These are phyloP conservation scores for Areca catechu DNA, from an alignment of 176 grass and related monocot genomes.

Conservation along the genomic window DNA sequence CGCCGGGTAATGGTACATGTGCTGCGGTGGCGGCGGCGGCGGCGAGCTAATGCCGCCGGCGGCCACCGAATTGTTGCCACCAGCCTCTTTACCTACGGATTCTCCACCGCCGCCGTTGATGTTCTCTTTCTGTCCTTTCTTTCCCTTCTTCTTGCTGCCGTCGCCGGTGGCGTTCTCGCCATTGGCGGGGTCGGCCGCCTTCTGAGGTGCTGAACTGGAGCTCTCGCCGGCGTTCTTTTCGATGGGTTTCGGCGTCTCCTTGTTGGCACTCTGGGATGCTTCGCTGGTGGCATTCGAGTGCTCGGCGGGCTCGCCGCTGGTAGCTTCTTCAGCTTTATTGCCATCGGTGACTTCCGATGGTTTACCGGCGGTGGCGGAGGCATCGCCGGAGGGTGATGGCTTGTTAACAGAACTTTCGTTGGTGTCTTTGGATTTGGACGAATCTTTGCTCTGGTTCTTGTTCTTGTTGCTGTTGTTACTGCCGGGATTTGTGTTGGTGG, in stretches of 20 bases:
- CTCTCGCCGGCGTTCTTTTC: slow-evolving; percentile 8
- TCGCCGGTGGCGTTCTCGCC: neutral
- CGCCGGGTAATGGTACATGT: neutral
- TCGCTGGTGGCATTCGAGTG: slow-evolving; percentile 2
- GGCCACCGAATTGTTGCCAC: neutral
- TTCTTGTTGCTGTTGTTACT: neutral
- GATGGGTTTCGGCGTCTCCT: slow-evolving; percentile 1
- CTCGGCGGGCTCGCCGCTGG: neutral
- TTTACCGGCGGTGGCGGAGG: neutral
- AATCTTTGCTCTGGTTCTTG: slow-evolving; percentile 13
- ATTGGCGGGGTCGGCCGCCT: neutral
- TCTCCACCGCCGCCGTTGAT: neutral
- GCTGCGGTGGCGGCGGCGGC: neutral
- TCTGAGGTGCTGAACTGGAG: neutral
- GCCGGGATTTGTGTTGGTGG: slow-evolving; percentile 20
- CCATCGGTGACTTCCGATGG: neutral
- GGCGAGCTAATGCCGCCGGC: neutral
- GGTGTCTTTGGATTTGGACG: slow-evolving; percentile 14
- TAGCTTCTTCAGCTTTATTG: neutral
- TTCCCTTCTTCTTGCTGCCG: slow-evolving; percentile 4
- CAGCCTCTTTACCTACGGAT: no score
- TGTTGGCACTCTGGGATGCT: slow-evolving; percentile 1
- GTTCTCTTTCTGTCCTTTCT: neutral
- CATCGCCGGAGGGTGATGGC: neutral
- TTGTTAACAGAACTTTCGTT: slow-evolving; percentile 3